Percentiles rank a stretch among this genome's conserved stretches.
These are phyloP conservation scores for Aspergillus versicolor DNA, from an alignment of 2,329 filamentous ascomycete species.

Conservation along the genomic window DNA sequence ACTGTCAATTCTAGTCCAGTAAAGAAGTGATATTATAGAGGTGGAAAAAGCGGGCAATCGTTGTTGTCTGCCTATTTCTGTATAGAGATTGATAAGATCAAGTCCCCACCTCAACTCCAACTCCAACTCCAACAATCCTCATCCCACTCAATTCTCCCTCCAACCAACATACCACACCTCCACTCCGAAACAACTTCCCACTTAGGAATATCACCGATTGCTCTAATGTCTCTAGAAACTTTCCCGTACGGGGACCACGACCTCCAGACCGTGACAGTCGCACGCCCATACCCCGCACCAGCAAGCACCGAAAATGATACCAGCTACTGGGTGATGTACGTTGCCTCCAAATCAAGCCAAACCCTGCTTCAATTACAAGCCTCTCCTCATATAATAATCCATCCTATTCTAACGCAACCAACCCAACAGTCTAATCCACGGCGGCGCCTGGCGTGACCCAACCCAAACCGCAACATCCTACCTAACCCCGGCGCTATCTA, in stretches of 20 bases:
- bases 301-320: conserved; percentile 5
- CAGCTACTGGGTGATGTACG: conserved; percentile 44
- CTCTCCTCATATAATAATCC: no score
- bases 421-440: conserved; percentile 45
- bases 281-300: conserved; percentile 21
- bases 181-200: no score
- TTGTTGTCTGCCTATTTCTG: no score
- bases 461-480: conserved; percentile 38
- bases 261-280: conserved; percentile 36
- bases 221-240: conserved; percentile 14
- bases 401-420: not conserved
- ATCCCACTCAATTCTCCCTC: not conserved
- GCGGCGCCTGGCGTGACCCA: conserved; percentile 51
- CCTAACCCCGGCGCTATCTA: conserved; percentile 30
- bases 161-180: not conserved
- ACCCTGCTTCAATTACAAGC: no score
- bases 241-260: conserved; percentile 29
- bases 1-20: no score
- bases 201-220: not conserved
- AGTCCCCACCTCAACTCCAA: no score
- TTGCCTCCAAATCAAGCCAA: not conserved
- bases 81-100: no score
- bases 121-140: not conserved
- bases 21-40: no score
- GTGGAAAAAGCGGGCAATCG: no score